These are phyloP conservation scores for Starmera stellimalicola DNA, from an alignment of 1,139 yeast species.

Conservation along the genomic window DNA sequence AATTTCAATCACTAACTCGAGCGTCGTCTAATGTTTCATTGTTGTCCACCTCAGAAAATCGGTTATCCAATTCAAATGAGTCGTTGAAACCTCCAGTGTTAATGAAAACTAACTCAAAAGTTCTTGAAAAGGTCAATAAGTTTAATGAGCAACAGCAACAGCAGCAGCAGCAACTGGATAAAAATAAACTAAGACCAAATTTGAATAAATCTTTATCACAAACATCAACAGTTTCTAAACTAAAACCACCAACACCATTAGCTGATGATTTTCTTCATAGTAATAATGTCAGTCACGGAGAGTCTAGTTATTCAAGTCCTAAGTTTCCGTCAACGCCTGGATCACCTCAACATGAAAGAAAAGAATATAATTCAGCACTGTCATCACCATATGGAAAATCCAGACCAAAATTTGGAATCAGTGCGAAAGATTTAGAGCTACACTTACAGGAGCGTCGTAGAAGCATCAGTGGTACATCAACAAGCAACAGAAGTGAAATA, in stretches of 20 bases:
- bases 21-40: too few species aligned
- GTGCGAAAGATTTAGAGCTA: conserved; percentile 19
- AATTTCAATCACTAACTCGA: background rate
- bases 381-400: background rate
- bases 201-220: conserved; percentile 1
- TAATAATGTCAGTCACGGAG: background rate
- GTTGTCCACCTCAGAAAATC: too few species aligned
- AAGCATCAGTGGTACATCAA: conserved; percentile 8
- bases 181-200: conserved; percentile 2
- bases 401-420: conserved; percentile 16
- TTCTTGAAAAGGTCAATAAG: conserved; percentile 13
- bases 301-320: background rate
- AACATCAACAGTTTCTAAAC: conserved; percentile 6
- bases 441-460: conserved; percentile 20
- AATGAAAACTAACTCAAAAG: conserved; percentile 5
- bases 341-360: conserved; percentile 2
- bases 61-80: too few species aligned
- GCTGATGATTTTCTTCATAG: background rate
- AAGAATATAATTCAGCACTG: background rate
- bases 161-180: conserved; percentile 6
- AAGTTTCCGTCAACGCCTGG: background rate
- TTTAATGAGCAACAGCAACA: conserved; percentile 13
- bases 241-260: background rate
- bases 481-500: conserved; percentile 10
- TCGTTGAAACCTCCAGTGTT: background rate